phyloP scores from a whole-genome alignment of 345 rosid species.

The Eucalyptus coolabah region DNA sequence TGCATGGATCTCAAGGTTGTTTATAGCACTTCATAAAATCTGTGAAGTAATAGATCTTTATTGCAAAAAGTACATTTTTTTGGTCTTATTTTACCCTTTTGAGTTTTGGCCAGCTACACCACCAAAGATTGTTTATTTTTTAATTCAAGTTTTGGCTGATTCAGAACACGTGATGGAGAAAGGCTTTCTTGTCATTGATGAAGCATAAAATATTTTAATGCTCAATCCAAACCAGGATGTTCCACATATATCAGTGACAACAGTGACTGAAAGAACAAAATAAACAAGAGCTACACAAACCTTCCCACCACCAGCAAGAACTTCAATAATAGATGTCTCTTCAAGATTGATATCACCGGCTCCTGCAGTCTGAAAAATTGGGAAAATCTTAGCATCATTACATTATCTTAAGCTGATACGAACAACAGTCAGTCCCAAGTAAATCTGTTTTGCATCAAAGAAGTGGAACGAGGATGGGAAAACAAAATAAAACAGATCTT shows the following conservation, averaged over 20 bases:
- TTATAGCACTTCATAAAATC: neutral
- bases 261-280: neutral
- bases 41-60: neutral
- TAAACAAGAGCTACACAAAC: slow-evolving; percentile 26
- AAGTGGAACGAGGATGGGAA: neutral
- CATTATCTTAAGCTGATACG: neutral
- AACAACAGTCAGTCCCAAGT: neutral
- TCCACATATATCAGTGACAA: neutral
- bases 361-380: slow-evolving; percentile 35
- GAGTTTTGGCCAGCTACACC: neutral
- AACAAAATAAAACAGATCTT: slow-evolving; percentile 7
- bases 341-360: slow-evolving; percentile 28
- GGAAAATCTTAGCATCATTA: neutral
- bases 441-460: neutral
- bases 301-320: slow-evolving; percentile 92
- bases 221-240: neutral
- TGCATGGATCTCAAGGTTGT: neutral
- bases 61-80: neutral
- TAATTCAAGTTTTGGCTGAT: neutral
- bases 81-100: neutral
- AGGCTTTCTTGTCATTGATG: neutral
- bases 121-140: neutral
- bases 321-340: slow-evolving; percentile 66
- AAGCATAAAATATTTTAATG: neutral
- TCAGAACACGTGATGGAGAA: neutral